Evolutionary conservation across 306 rosid species (phyloP).

Genomic region (Cucumis hystrix): DNA sequence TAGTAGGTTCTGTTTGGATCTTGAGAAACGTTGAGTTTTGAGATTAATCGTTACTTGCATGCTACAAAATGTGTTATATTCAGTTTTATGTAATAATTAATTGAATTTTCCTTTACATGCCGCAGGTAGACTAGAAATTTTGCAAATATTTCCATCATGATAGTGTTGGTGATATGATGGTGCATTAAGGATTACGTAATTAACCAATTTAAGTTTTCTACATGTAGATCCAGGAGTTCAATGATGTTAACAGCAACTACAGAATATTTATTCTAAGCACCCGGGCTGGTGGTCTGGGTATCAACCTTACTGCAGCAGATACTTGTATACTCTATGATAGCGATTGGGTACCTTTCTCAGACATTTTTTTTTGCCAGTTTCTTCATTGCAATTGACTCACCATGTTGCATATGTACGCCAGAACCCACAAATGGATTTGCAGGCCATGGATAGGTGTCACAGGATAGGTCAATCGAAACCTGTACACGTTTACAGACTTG

Average conservation of each 20-base stretch:
- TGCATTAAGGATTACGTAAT: neutral
- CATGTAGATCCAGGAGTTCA: constrained; percentile 66
- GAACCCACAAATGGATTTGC: constrained; percentile 98
- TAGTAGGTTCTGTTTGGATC: neutral
- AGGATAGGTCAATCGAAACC: constrained; percentile 95
- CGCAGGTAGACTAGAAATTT: neutral
- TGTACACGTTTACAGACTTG: constrained; percentile 92
- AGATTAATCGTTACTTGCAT: neutral
- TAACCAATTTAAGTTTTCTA: neutral
- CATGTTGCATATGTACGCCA: constrained; percentile 21
- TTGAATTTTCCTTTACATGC: neutral
- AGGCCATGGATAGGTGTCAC: constrained; percentile 99
- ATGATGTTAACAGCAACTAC: constrained; percentile 42
- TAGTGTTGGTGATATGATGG: neutral
- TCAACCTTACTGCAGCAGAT: constrained; percentile 95
- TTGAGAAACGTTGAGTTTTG: neutral
- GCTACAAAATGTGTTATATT: neutral
- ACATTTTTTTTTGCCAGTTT: neutral
- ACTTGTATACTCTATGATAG: constrained; percentile 96
- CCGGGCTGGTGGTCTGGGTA: constrained; percentile 97
- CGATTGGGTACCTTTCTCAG: constrained; percentile 68
- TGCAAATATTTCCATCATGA: neutral
- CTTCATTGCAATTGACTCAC: neutral
- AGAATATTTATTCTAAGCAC: constrained; percentile 81
- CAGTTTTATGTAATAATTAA: neutral